Base-by-base conservation (phyloP, 2,329 filamentous ascomycete genomes). In the Microsporum audouinii region DNA sequence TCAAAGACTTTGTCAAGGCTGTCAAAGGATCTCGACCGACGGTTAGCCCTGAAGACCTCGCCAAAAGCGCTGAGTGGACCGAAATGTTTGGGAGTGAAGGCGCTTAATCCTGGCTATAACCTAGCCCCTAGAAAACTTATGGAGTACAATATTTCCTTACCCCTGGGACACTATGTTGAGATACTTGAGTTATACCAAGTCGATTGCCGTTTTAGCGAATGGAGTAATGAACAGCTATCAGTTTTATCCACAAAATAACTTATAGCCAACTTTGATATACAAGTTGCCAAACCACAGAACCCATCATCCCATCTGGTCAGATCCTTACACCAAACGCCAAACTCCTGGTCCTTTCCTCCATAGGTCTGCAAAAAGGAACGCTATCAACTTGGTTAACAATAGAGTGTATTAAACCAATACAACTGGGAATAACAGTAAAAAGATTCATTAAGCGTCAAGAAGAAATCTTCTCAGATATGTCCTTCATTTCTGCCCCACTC, bases 51-150 rank as follows among this genome's bases (percentile, higher is more conserved):
- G 90, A 91, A 58, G 95, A 99, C 71, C 81, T 99, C 53, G 82
- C 84, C 66, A 82, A 84, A 69, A 96, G 92, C 73, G 81, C 88
- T 55, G 91, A 96, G 51, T 99, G 94, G 94, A 99, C 94, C 7
- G 83, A 87, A 69, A 91, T 97, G 76, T 97, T 97, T 76, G 92
- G 92, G 61, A 95, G 90, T 71, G 92, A 96, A 73, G 92, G 92
- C 17, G 83, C 82, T 57, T 85, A 69, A 73, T 63, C 56, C 29
- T 29, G 49, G n/a, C n/a, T 23, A 2, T 29, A n/a, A 55, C 31
- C 17, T 31, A 1, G n/a, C 10, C 2, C 41, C 12, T 17, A 33
- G 6, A 41, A n/a, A 14, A 5, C 33, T 29, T 23, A 27, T 33
- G 12, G 14, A 14, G 31, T 17, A 34, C 51, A 17, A 36, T 17